A percentile compares a stretch with the other conserved stretches of the same genome.
These are phyloP conservation scores for Musa schizocarpa DNA, from an alignment of 176 grass and related monocot species.

Conservation along the genomic window DNA sequence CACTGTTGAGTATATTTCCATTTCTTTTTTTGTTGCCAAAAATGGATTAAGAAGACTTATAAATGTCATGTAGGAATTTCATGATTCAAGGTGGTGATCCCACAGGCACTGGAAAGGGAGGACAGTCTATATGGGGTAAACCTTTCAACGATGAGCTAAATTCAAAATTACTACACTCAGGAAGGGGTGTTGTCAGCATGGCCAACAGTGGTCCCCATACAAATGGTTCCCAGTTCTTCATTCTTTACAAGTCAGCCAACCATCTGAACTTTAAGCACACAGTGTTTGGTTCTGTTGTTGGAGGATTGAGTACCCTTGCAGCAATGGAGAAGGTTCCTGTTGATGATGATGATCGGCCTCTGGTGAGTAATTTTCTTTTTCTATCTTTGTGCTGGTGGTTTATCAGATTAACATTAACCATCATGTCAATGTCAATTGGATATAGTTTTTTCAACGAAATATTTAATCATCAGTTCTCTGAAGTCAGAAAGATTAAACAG, in stretches of 20 bases:
- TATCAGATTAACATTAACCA: background rate
- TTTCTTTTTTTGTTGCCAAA: constrained; percentile 1
- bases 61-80: constrained; percentile 58
- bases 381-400: background rate
- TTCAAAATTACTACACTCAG: constrained; percentile 88
- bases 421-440: background rate
- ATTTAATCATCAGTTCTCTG: too few species aligned
- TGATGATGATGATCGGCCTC: constrained; percentile 82
- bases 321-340: constrained; percentile 91
- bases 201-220: constrained; percentile 88
- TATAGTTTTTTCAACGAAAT: too few species aligned
- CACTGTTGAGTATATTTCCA: background rate
- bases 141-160: constrained; percentile 97
- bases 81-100: constrained; percentile 99
- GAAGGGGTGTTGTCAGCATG: constrained; percentile 91
- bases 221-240: constrained; percentile 97
- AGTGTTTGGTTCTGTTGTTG: constrained; percentile 94
- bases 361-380: constrained; percentile 42
- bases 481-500: background rate
- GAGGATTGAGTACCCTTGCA: constrained; percentile 73
- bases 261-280: constrained; percentile 96
- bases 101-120: constrained; percentile 87
- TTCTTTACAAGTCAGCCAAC: constrained; percentile 84
- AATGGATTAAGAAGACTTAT: background rate
- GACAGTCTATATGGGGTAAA: constrained; percentile 92